Percentiles rank a stretch among this genome's conserved stretches.
These are phyloP conservation scores for Russula sp. DNA, from an alignment of 768 basidiomycete species.

Conservation along the genomic window DNA sequence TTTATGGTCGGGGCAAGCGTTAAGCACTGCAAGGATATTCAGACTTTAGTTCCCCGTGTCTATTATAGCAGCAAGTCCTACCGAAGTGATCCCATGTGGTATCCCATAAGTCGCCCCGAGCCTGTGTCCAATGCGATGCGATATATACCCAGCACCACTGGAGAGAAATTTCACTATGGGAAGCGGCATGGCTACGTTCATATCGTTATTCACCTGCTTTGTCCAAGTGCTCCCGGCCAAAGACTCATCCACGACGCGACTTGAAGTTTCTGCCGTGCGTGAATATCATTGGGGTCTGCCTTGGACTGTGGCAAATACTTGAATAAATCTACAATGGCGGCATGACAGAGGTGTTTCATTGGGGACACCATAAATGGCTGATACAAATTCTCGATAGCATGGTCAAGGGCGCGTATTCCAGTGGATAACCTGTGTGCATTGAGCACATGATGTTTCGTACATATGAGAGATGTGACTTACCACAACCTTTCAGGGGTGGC, in stretches of 20 bases:
- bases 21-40: conserved; percentile 50
- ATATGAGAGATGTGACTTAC: conserved; percentile 40
- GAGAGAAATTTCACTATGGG: neutral
- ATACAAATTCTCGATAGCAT: conserved; percentile 71
- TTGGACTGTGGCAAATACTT: conserved; percentile 66
- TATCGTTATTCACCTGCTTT: conserved; percentile 40
- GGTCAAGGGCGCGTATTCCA: conserved; percentile 77
- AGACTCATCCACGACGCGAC: conserved; percentile 79
- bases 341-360: conserved; percentile 60
- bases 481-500: conserved; percentile 72
- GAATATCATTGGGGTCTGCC: conserved; percentile 53
- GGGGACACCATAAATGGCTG: conserved; percentile 54
- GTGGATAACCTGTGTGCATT: conserved; percentile 59
- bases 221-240: conserved; percentile 63
- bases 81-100: conserved; percentile 83
- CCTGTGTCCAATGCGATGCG: conserved; percentile 71
- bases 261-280: conserved; percentile 62
- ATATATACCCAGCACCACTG: conserved; percentile 61
- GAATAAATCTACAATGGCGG: conserved; percentile 69
- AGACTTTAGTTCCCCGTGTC: neutral
- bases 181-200: conserved; percentile 3
- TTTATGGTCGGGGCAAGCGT: conserved; percentile 64
- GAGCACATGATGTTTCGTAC: conserved; percentile 12
- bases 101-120: conserved; percentile 72
- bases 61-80: conserved; percentile 36